Evolutionary conservation across 108 stramenopile species (phyloP).

Genomic region (Aureococcus anophagefferens): DNA sequence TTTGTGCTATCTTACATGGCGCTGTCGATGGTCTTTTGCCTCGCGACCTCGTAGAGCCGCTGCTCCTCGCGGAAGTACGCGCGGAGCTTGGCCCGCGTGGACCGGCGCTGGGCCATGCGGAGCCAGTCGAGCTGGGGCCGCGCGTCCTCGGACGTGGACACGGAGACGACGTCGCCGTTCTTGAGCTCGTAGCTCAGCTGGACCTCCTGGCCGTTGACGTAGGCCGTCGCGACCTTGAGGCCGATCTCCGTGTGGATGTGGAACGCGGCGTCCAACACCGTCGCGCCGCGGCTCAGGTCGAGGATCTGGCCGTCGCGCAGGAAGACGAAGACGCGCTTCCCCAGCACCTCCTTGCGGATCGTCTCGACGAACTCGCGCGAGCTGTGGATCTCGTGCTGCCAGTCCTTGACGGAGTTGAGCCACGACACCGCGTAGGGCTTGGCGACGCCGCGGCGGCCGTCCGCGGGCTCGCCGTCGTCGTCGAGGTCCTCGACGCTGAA

Average conservation of each 20-base stretch:
- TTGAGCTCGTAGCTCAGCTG: conserved; percentile 50
- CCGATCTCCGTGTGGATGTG: conserved; percentile 84
- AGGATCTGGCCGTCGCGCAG: conserved; percentile 76
- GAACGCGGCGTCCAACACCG: conserved; percentile 82
- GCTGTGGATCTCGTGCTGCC: conserved; percentile 67
- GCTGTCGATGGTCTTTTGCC: too few relatives aligned
- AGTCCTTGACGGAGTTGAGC: conserved; percentile 77
- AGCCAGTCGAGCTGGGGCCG: conserved; percentile 70
- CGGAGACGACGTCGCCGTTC: conserved; percentile 79
- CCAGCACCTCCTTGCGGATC: conserved; percentile 54
- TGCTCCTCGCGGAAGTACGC: conserved; percentile 64
- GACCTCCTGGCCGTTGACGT: conserved; percentile 71
- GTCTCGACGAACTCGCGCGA: conserved; percentile 77
- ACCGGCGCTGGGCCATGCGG: conserved; percentile 65
- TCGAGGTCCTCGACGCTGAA: too few relatives aligned
- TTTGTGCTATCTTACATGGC: too few relatives aligned
- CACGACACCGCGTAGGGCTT: conserved; percentile 69
- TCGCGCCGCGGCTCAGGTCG: conserved; percentile 74
- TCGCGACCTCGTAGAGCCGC: too few relatives aligned
- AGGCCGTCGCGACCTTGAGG: conserved; percentile 67
- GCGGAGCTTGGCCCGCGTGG: conserved; percentile 68
- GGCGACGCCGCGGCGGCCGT: conserved; percentile 9
- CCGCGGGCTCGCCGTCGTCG: too few relatives aligned
- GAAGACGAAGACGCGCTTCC: conserved; percentile 81
- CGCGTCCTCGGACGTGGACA: conserved; percentile 57